Base-by-base conservation (phyloP, 2,329 filamentous ascomycete species). In the Alternaria arborescens region DNA sequence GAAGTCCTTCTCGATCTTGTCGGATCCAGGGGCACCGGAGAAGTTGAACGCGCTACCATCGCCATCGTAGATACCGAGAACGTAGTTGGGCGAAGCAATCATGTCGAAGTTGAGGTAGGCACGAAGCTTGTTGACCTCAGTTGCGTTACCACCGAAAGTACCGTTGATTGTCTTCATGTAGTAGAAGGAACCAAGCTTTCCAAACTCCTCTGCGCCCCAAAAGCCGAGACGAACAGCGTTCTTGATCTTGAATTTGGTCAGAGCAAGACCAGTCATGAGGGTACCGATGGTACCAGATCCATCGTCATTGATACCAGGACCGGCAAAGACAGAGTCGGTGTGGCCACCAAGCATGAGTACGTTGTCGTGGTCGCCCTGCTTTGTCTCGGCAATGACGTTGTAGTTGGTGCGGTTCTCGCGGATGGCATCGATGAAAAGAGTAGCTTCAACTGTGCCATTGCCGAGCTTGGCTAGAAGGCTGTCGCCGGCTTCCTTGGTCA, bases 401-500 rank as follows among this genome's bases (percentile, higher is more conserved):
- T 70, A 78, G 59, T 83, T 85, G 5, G 81, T 82, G 28, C 82
- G 78, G 68, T 82, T 82, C 65, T 84, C 79, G 26, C 79, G 67
- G 58, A 80, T 71, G 43, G 81, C 77, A 46, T 84, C 71, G 18
- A 85, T 77, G 36, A 71, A 68, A 41, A 85, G 69, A 8, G 53
- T 65, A 8, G 69, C 75, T 11, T 64, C 47, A 16, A 79, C 70
- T 4, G 78, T 73, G 28, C 78, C 74, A n/a, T 80, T 76, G 61
- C 83, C 78, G 36, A 91, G 77, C 64, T 85, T 82, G 52, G 84
- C 77, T 14, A 88, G 72, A 38, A 89, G 78, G 2, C 84, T 82
- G 61, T 82, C 75, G 8, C 88, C 91, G 28, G 88, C 86, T 10
- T 82, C 79, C n/a, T 84, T 82, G 1, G 85, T 85, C 22, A 93